Evolutionary conservation across 2,329 filamentous ascomycete genomes (phyloP).

Genomic region (Fusarium floridanum): DNA sequence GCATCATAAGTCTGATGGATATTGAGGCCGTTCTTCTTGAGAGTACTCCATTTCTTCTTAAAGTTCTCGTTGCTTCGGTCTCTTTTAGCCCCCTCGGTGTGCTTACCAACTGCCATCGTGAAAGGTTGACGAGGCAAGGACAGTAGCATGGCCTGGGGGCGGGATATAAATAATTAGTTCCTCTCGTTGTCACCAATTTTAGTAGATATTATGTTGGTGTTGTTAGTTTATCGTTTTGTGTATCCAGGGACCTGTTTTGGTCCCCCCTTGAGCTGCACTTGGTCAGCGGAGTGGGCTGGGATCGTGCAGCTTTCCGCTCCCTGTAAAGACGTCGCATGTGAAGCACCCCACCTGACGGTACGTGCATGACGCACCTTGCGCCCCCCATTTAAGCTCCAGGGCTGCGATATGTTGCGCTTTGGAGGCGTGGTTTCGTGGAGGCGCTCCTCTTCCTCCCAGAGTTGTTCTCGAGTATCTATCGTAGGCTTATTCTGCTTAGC

Average conservation of each 20-base stretch:
- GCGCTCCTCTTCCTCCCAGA: too few species aligned
- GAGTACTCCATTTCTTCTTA: constrained; percentile 17
- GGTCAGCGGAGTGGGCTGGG: neutral
- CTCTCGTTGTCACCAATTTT: neutral
- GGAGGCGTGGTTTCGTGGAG: neutral
- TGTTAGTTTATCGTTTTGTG: neutral
- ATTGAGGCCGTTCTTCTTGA: constrained; percentile 19
- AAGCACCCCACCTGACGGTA: neutral
- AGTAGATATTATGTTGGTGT: neutral
- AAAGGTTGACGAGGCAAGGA: neutral
- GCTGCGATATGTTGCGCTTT: neutral
- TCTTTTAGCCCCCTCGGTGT: constrained; percentile 8
- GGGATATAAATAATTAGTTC: neutral
- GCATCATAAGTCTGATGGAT: constrained; percentile 21
- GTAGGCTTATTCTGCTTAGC: neutral
- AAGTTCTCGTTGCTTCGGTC: constrained; percentile 25
- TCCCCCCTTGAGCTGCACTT: neutral
- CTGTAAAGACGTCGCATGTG: neutral
- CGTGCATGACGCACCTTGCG: neutral
- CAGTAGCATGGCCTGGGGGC: neutral
- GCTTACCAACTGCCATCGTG: neutral
- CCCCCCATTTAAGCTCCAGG: neutral
- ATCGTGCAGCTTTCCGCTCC: neutral
- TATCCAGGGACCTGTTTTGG: constrained; percentile 11
- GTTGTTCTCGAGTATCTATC: neutral